Evolutionary conservation across 345 rosid species (phyloP).

Genomic region (Acer yangbiense): DNA sequence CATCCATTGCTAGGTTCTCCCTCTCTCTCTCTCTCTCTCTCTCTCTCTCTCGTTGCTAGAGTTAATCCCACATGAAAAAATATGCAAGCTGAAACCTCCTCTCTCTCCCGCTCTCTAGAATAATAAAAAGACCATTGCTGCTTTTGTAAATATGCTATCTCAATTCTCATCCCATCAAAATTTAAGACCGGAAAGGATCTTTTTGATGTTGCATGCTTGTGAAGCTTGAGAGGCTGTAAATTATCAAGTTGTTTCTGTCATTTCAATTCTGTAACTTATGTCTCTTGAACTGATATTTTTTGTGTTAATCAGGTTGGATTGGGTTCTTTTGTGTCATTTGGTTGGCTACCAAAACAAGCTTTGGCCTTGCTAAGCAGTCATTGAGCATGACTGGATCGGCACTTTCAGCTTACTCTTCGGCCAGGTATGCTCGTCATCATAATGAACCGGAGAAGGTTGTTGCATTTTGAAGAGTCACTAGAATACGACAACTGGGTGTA

Average conservation of each 20-base stretch:
- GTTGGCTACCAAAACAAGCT: constrained; percentile 65
- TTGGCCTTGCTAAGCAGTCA: constrained; percentile 64
- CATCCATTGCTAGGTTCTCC: not conserved
- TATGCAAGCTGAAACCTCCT: too few relatives aligned
- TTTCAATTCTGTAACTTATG: not conserved
- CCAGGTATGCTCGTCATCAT: constrained; percentile 29
- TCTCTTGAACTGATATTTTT: constrained; percentile 3
- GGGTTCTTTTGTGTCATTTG: constrained; percentile 75
- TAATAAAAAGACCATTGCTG: too few relatives aligned
- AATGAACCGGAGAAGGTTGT: constrained; percentile 20
- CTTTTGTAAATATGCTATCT: too few relatives aligned
- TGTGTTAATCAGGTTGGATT: constrained; percentile 72
- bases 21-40: too few relatives aligned
- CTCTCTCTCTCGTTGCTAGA: too few relatives aligned
- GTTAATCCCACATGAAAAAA: too few relatives aligned
- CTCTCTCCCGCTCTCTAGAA: too few relatives aligned
- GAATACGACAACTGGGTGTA: not conserved
- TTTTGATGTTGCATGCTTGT: too few relatives aligned
- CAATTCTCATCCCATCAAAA: too few relatives aligned
- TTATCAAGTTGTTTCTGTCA: not conserved
- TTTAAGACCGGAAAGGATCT: not conserved
- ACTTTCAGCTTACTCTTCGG: constrained; percentile 50
- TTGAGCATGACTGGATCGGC: constrained; percentile 57
- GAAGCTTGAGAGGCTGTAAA: not conserved
- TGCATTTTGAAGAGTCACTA: constrained; percentile 22